phyloP scores from a whole-genome alignment of 1,284 basidiomycete species.

The Heterobasidion irregulare region DNA sequence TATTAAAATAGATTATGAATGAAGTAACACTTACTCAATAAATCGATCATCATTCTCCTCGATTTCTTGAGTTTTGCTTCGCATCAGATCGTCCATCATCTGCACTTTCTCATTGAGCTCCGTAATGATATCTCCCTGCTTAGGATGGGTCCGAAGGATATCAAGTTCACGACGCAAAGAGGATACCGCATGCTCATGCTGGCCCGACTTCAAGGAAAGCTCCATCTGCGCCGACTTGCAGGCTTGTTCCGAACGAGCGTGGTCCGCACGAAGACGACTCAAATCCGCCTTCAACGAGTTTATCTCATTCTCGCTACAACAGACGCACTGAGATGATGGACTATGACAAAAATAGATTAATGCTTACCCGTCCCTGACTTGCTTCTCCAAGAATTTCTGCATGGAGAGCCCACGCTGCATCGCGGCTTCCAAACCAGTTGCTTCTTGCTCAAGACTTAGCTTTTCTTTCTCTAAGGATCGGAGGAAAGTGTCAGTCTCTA shows the following conservation, averaged over 20 bases:
- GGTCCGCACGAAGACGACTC: constrained; percentile 31
- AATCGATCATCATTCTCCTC: constrained; percentile 75
- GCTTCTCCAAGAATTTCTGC: constrained; percentile 50
- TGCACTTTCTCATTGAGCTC: constrained; percentile 61
- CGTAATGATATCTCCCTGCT: constrained; percentile 42
- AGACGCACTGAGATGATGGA: constrained; percentile 4
- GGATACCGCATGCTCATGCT: constrained; percentile 53
- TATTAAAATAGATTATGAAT: constrained; percentile 6
- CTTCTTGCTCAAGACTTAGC: constrained; percentile 37
- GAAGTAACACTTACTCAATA: constrained; percentile 52
- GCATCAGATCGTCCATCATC: constrained; percentile 66
- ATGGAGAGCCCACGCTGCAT: constrained; percentile 52
- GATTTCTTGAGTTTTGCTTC: constrained; percentile 65
- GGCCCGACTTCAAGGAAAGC: constrained; percentile 49
- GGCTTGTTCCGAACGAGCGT: constrained; percentile 45
- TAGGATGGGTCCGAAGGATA: constrained; percentile 40
- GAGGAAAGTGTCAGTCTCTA: constrained; percentile 16
- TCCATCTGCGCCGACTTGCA: constrained; percentile 56
- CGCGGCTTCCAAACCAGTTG: constrained; percentile 53
- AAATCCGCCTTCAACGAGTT: constrained; percentile 36
- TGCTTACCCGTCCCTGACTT: constrained; percentile 50
- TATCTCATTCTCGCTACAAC: constrained; percentile 38
- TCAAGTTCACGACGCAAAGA: constrained; percentile 49
- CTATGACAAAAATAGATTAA: constrained; percentile 2
- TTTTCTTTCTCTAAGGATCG: constrained; percentile 39